phyloP scores from a whole-genome alignment of 345 rosid genomes.

The Eucalyptus erythrocorys region DNA sequence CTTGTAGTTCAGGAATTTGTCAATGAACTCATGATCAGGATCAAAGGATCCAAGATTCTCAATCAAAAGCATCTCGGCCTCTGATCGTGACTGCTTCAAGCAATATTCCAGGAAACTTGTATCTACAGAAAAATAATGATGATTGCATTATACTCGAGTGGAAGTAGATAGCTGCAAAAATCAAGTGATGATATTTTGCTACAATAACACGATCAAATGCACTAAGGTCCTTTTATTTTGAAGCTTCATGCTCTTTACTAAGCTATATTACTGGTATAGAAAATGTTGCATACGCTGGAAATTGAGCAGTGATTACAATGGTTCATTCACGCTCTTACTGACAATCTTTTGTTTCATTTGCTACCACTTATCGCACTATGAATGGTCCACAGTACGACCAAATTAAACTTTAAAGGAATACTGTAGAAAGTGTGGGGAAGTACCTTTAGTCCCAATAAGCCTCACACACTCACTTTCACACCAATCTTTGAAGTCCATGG shows the following conservation, averaged over 20 bases:
- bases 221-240: not conserved
- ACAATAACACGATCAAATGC: not conserved
- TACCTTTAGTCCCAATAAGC: constrained; percentile 87
- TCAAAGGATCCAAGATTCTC: constrained; percentile 74
- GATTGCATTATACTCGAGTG: not conserved
- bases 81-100: constrained; percentile 82
- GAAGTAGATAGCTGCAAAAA: not conserved
- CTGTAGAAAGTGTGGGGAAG: not conserved
- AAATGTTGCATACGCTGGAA: not conserved
- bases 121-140: constrained; percentile 22
- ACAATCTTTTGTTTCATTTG: not conserved
- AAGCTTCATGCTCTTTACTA: not conserved
- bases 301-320: not conserved
- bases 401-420: not conserved
- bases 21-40: constrained; percentile 73
- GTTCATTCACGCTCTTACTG: not conserved
- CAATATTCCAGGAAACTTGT: constrained; percentile 88
- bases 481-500: constrained; percentile 92
- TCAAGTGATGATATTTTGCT: not conserved
- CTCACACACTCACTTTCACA: constrained; percentile 78
- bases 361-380: not conserved
- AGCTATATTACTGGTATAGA: not conserved
- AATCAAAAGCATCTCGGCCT: constrained; percentile 68
- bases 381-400: not conserved
- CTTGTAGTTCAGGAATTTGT: constrained; percentile 85